Evolutionary conservation across 306 rosid species (phyloP), one percentile per base, ranked within the genome.

Genomic region (Cicer arietinum): DNA sequence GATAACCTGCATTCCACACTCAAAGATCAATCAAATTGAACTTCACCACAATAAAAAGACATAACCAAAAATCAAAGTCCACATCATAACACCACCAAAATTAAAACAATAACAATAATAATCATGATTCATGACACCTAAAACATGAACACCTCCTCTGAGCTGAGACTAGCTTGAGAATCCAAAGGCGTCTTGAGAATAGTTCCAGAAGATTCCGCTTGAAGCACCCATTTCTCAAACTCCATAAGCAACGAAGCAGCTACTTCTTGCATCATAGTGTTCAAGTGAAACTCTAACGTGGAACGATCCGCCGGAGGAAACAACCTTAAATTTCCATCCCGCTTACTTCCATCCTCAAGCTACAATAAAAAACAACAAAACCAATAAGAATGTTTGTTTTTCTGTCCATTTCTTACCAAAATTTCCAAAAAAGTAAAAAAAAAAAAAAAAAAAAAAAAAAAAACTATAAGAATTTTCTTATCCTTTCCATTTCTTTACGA

Each of bases 131-230:
- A 86, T 90, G 91, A 94, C 93, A 92, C 99, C 99, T 92, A 94
- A 66, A 89, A 94, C 88, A 89, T 94, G 93, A 90, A 94, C 97
- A 94, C 97, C 99, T 94, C 97, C 98, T 94, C 99, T 90, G 99
- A 94, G 92, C 92, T 92, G 91, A 94, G 97, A 94, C 96, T 92
- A 45, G 99, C 96, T 89, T 94, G 99, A 75, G 97, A 94, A 88
- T 94, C 99, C 79, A 94, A 81, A 3, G 99, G 99, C 47, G 98
- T 94, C 90, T 94, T 94, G 73, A 94, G 92, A 77, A 92, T 88
- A 75, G 97, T 89, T 83, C 99, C 99, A 14, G 99, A 88, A 72
- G 98, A 89, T 83, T 94, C 99, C 0, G 96, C 98, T 82, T 92
- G 86, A 80, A 94, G 96, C 78, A 90, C 99, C 99, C 99, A 94